Percentiles rank a stretch among this genome's conserved stretches.
phyloP scores from a whole-genome alignment of 108 stramenopile genomes.

The Discostella pseudostelligera region DNA sequence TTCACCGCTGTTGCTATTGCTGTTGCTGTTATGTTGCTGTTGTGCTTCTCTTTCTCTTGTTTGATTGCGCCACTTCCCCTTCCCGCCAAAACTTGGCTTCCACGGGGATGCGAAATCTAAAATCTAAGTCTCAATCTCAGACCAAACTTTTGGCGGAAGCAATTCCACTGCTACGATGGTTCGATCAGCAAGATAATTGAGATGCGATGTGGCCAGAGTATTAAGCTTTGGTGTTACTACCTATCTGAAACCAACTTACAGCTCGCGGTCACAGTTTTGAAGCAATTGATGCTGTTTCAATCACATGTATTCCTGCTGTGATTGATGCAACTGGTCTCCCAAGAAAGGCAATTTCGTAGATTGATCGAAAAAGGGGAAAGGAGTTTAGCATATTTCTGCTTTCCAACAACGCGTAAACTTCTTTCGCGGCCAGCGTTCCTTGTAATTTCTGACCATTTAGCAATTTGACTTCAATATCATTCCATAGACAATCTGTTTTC shows the following conservation, averaged over 20 bases:
- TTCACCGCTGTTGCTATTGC: no score
- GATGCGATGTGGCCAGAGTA: no score
- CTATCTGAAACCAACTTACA: slow-evolving; percentile 4
- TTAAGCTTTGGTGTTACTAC: no score
- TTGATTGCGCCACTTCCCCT: no score
- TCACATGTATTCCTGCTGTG: slow-evolving; percentile 51
- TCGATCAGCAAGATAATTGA: no score
- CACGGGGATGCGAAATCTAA: no score
- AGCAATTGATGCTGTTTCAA: background rate
- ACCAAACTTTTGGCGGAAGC: no score
- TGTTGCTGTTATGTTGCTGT: no score
- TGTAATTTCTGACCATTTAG: slow-evolving; percentile 95
- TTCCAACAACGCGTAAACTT: slow-evolving; percentile 77
- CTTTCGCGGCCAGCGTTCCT: slow-evolving; percentile 82
- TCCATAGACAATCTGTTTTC: slow-evolving; percentile 60
- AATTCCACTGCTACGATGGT: no score
- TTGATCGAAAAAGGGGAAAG: slow-evolving; percentile 88
- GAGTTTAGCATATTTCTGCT: slow-evolving; percentile 46
- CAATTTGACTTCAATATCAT: slow-evolving; percentile 75
- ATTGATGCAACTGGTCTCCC: slow-evolving; percentile 61
- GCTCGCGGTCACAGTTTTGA: slow-evolving; percentile 14
- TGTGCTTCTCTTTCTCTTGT: no score
- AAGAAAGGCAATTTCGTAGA: slow-evolving; percentile 82
- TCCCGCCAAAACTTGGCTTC: no score
- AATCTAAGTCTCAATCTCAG: no score